A percentile compares a stretch with the other conserved stretches of the same genome.
Conservation (phyloP, 73 alveolate species). For the Paramecium primaurelia region DNA sequence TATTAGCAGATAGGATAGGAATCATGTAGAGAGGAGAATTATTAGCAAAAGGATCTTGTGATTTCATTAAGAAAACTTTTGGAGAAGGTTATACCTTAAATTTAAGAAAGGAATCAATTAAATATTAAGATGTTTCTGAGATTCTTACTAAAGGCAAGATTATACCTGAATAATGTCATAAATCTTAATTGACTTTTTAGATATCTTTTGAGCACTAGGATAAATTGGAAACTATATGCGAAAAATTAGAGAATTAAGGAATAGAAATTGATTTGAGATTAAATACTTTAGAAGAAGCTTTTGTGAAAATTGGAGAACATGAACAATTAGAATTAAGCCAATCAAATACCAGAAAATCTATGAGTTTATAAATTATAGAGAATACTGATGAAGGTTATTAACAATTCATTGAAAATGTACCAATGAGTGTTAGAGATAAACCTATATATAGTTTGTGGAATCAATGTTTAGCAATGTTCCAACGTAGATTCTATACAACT, state of each 20-base stretch:
- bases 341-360: background rate
- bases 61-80: conserved; percentile 62
- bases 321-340: conserved; percentile 12
- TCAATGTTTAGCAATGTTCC: conserved; percentile 35
- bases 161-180: background rate
- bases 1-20: conserved; percentile 95
- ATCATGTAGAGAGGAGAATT: conserved; percentile 91
- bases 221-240: conserved; percentile 63
- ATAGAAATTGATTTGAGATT: conserved; percentile 29
- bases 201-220: background rate
- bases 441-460: background rate
- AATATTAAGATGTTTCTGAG: background rate
- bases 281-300: conserved; percentile 60
- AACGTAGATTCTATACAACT: conserved; percentile 37
- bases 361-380: background rate
- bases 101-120: background rate
- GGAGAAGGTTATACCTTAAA: conserved; percentile 62
- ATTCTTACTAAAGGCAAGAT: background rate
- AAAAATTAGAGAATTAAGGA: conserved; percentile 24
- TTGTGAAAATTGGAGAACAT: conserved; percentile 59
- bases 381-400: background rate
- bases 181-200: background rate
- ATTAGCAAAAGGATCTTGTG: conserved; percentile 65
- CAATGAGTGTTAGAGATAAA: background rate
- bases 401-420: background rate